Conservation (phyloP, 169 alveolate genomes). For the Cryptosporidium baileyi region DNA sequence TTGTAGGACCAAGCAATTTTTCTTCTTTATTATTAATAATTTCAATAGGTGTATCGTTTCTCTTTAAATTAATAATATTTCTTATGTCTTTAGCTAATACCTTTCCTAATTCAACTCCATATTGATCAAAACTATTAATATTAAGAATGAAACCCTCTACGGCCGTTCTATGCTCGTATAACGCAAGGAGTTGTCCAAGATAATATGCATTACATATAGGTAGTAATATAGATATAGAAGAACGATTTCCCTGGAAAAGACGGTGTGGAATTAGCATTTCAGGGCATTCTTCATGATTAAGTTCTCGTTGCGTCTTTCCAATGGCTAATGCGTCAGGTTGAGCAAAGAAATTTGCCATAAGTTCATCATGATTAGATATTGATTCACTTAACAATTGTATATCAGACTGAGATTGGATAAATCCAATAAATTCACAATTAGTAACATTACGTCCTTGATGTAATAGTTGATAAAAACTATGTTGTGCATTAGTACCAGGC, state of each 20-base stretch:
- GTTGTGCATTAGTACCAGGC: constrained; percentile 99
- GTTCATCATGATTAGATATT: constrained; percentile 90
- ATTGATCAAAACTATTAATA: constrained; percentile 96
- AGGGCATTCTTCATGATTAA: constrained; percentile 67
- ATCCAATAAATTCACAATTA: constrained; percentile 98
- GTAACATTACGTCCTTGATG: constrained; percentile 95
- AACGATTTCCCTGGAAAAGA: constrained; percentile 95
- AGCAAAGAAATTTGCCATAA: constrained; percentile 98
- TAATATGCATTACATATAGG: constrained; percentile 86
- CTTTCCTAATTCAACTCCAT: constrained; percentile 97
- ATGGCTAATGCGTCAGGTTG: constrained; percentile 99
- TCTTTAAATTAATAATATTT: background rate
- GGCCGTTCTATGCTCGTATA: constrained; percentile 98
- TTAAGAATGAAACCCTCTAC: constrained; percentile 96
- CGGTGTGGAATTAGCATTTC: constrained; percentile 87
- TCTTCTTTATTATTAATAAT: constrained; percentile 42
- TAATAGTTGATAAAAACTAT: constrained; percentile 94
- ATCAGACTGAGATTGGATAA: constrained; percentile 89
- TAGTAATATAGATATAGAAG: constrained; percentile 88
- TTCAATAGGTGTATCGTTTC: constrained; percentile 43
- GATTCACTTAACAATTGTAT: constrained; percentile 71
- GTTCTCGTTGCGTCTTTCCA: constrained; percentile 85
- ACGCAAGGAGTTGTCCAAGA: constrained; percentile 93
- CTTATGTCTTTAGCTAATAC: constrained; percentile 82
- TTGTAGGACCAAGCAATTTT: constrained; percentile 70